Percentiles rank a stretch among this genome's conserved stretches.
Conservation (phyloP, 2,329 filamentous ascomycete species). For the Pseudopithomyces maydicus region DNA sequence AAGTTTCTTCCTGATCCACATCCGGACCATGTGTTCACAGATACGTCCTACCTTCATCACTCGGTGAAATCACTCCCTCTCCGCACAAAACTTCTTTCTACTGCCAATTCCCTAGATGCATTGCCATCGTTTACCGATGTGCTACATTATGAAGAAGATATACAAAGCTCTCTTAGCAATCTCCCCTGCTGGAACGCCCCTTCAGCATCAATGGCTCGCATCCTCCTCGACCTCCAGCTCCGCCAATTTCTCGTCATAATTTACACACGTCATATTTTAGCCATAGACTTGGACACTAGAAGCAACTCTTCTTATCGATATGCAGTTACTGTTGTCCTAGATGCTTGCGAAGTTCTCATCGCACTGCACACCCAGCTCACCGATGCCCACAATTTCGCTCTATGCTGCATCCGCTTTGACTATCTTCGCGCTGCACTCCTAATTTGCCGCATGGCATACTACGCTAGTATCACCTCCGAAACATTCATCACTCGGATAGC, state of each 20-base stretch:
- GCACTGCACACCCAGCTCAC: conserved; percentile 17
- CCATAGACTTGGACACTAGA: not conserved
- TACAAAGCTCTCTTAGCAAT: conserved; percentile 11
- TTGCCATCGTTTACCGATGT: conserved; percentile 15
- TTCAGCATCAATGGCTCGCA: conserved; percentile 15
- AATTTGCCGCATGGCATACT: conserved; percentile 24
- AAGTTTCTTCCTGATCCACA: conserved; percentile 17
- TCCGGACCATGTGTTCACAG: conserved; percentile 20
- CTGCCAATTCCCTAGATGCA: conserved; percentile 13
- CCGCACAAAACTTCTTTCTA: conserved; percentile 15
- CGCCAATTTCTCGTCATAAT: conserved; percentile 32
- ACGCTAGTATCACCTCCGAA: conserved; percentile 17
- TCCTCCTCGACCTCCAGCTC: conserved; percentile 32
- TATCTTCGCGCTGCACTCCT: conserved; percentile 25
- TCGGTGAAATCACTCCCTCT: conserved; percentile 13
- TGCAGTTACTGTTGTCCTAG: conserved; percentile 15
- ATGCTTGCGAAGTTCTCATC: conserved; percentile 16
- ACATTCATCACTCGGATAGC: conserved; percentile 13
- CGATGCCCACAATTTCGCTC: conserved; percentile 15
- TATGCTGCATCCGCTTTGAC: conserved; percentile 24
- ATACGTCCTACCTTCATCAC: conserved; percentile 23
- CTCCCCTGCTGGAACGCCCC: conserved; percentile 19
- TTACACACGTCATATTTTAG: conserved; percentile 16
- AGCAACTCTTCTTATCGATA: conserved; percentile 8
- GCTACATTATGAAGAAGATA: conserved; percentile 18